Evolutionary conservation across 805 yeast species (phyloP).

Genomic region (Kodamaea nitidulidarum): DNA sequence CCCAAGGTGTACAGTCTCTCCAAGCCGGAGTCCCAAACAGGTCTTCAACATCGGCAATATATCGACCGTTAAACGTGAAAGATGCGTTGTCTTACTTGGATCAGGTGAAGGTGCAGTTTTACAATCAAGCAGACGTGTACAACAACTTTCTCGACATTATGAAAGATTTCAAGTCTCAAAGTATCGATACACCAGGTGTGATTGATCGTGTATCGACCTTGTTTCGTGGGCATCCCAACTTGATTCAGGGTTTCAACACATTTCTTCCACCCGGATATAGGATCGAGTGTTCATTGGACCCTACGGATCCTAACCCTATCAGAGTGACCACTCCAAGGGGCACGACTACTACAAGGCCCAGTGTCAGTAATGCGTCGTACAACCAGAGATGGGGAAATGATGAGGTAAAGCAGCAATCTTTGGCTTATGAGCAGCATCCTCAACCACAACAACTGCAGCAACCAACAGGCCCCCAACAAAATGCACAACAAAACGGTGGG

Average conservation of each 20-base stretch:
- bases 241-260: conserved; percentile 96
- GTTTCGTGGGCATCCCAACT: conserved; percentile 87
- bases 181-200: conserved; percentile 97
- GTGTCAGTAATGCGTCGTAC: conserved; percentile 29
- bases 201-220: conserved; percentile 90
- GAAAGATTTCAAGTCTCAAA: conserved; percentile 97
- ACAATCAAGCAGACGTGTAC: conserved; percentile 90
- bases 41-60: conserved; percentile 41
- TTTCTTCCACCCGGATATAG: conserved; percentile 95
- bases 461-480: conserved; percentile 13
- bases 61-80: conserved; percentile 86
- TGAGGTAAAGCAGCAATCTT: conserved; percentile 7
- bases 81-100: conserved; percentile 95
- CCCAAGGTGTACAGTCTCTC: conserved; percentile 12
- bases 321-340: conserved; percentile 96
- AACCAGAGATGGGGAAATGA: conserved; percentile 27
- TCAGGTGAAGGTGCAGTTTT: conserved; percentile 91
- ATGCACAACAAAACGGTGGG: conserved; percentile 38
- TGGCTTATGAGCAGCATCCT: conserved; percentile 3
- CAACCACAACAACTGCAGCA: conserved; percentile 7
- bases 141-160: conserved; percentile 94
- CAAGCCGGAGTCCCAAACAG: conserved; percentile 39
- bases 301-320: conserved; percentile 87
- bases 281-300: conserved; percentile 86
- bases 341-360: conserved; percentile 63